phyloP scores from a whole-genome alignment of 768 basidiomycete genomes.

The Suillus decipiens region DNA sequence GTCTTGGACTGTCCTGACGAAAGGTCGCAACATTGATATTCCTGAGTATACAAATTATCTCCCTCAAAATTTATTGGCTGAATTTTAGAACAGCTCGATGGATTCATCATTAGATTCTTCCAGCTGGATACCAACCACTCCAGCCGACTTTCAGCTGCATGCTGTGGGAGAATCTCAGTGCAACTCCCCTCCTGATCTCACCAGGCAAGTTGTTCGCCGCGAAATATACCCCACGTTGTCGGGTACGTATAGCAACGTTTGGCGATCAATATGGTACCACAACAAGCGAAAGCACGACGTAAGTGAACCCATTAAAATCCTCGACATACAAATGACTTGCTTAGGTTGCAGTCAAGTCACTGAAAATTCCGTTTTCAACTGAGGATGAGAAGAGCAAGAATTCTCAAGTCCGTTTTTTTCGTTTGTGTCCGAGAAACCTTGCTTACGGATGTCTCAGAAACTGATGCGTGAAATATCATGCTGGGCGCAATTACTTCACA shows the following conservation, averaged over 20 bases:
- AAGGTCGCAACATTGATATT: neutral
- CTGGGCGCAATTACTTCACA: slow-evolving; percentile 15
- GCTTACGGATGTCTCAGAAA: neutral
- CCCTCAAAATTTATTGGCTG: neutral
- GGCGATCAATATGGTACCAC: neutral
- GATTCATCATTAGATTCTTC: neutral
- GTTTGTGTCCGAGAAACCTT: neutral
- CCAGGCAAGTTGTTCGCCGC: neutral
- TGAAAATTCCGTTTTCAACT: neutral
- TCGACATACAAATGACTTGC: neutral
- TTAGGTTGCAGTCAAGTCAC: slow-evolving; percentile 1
- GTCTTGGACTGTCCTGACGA: neutral
- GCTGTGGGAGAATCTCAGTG: neutral
- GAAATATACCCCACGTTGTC: neutral
- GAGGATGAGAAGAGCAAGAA: neutral
- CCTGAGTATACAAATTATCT: neutral
- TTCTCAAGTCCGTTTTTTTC: neutral
- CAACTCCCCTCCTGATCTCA: neutral
- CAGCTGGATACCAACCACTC: neutral
- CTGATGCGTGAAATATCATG: slow-evolving; percentile 1
- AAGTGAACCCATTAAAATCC: neutral
- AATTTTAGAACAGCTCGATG: neutral
- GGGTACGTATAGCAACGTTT: neutral
- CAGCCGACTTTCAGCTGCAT: neutral
- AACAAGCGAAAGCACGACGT: neutral